phyloP scores from a whole-genome alignment of 2,329 filamentous ascomycete genomes.

The Fusarium sterilihyphosum region DNA sequence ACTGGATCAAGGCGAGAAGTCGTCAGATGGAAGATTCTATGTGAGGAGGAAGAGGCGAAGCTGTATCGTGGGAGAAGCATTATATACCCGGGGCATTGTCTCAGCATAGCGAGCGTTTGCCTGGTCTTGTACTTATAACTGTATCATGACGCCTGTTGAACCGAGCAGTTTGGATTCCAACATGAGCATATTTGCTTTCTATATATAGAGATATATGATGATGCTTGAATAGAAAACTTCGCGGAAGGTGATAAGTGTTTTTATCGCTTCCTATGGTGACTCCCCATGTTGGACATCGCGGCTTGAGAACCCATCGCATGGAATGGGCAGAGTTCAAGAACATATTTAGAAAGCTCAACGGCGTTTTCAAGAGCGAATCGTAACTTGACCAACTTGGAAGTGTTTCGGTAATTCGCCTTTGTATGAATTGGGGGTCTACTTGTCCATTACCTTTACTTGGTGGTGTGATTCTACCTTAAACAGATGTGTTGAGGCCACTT shows the following conservation, averaged over 20 bases:
- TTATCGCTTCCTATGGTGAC: not conserved
- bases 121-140: constrained; percentile 39
- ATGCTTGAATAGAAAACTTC: not conserved
- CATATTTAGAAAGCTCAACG: not conserved
- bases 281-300: too few relatives aligned
- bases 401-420: not conserved
- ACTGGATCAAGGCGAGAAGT: constrained; percentile 72
- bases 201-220: constrained; percentile 6
- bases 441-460: not conserved
- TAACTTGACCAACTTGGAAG: not conserved
- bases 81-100: constrained; percentile 45
- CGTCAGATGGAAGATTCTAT: constrained; percentile 75
- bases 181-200: constrained; percentile 10
- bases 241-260: too few relatives aligned
- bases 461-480: not conserved
- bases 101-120: constrained; percentile 43
- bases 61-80: constrained; percentile 35
- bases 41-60: constrained; percentile 49
- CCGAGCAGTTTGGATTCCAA: constrained; percentile 9
- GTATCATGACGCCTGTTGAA: constrained; percentile 24
- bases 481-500: not conserved
- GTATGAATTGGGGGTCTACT: not conserved
- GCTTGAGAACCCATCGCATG: not conserved
- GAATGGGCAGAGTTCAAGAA: not conserved
- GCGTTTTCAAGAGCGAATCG: not conserved